phyloP scores from a whole-genome alignment of 2,329 filamentous ascomycete species.

The Phyllosticta citribraziliensis region DNA sequence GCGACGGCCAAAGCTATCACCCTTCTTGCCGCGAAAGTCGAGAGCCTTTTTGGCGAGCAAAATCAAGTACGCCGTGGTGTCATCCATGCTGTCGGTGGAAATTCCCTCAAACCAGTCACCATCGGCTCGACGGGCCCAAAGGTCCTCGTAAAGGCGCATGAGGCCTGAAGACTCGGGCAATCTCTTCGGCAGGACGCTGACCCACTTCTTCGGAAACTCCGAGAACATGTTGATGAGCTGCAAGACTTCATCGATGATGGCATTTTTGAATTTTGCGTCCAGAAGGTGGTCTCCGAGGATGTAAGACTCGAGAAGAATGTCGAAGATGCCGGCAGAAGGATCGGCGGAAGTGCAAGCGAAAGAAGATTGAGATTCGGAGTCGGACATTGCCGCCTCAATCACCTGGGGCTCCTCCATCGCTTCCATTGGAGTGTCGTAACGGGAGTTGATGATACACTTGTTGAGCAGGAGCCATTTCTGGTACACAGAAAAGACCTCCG shows the following conservation, averaged over 20 bases:
- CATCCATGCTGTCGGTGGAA: background rate
- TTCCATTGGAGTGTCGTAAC: background rate
- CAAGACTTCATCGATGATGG: conserved; percentile 10
- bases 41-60: background rate
- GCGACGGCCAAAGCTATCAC: too few species aligned
- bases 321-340: background rate
- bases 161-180: background rate
- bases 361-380: background rate
- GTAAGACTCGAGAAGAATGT: conserved; percentile 5
- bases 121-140: background rate
- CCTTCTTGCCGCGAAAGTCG: too few species aligned
- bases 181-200: background rate
- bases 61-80: background rate
- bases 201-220: background rate
- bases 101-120: background rate
- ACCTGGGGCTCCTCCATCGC: background rate
- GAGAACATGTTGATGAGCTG: conserved; percentile 2
- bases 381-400: background rate
- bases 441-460: background rate
- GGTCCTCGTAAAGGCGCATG: background rate
- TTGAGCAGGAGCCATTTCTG: conserved; percentile 5
- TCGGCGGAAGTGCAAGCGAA: too few species aligned
- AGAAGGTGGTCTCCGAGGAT: conserved; percentile 13
- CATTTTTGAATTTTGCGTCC: conserved; percentile 12
- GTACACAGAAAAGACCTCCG: conserved; percentile 7